These are phyloP conservation scores for Leptodermis oblonga DNA, from an alignment of 257 asterid genomes.

Conservation along the genomic window DNA sequence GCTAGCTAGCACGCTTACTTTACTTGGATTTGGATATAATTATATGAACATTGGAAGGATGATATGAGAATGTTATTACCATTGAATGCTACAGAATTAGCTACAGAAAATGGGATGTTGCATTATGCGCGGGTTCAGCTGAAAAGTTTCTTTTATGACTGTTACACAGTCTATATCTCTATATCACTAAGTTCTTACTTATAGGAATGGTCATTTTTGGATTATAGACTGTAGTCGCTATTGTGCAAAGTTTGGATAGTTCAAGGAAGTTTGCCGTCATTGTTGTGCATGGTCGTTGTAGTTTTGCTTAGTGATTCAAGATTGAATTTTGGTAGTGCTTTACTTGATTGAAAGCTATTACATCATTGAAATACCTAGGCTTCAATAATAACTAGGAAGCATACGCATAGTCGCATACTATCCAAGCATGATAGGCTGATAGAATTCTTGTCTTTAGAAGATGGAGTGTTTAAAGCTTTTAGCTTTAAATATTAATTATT, in stretches of 20 bases:
- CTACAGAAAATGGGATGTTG: not conserved
- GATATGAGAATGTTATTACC: not conserved
- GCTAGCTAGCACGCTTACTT: not conserved
- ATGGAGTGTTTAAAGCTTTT: not conserved
- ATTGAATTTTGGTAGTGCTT: not conserved
- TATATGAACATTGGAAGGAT: not conserved
- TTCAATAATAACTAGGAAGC: not conserved
- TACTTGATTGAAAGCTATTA: not conserved
- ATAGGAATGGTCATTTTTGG: no score
- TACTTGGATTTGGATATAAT: not conserved
- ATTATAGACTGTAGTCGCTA: not conserved
- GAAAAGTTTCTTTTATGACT: not conserved
- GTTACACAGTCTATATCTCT: no score
- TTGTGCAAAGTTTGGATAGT: not conserved
- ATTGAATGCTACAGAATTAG: not conserved
- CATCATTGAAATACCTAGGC: not conserved
- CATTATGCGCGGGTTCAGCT: not conserved
- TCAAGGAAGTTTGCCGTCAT: not conserved
- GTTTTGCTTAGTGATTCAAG: not conserved
- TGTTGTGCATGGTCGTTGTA: not conserved
- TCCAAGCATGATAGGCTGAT: no score
- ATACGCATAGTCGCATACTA: no score
- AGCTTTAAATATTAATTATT: not conserved
- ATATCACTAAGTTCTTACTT: no score
- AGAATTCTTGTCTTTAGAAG: no score